A percentile compares a stretch with the other conserved stretches of the same genome.
Evolutionary conservation across 2,329 filamentous ascomycete species (phyloP).

Genomic region (Huntiella savannae): DNA sequence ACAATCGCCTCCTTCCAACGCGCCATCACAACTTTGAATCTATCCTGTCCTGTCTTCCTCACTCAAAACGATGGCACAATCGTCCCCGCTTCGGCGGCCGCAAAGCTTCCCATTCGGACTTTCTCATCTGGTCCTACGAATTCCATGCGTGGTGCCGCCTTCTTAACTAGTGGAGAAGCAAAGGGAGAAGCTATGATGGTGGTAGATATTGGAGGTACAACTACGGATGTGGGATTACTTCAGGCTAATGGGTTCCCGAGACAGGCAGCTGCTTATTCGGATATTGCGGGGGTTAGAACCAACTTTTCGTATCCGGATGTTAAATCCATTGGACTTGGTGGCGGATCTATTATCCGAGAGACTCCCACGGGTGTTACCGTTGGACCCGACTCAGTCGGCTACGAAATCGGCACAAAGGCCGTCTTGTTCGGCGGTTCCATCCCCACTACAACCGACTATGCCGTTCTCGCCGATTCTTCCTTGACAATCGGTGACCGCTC

Average conservation of each 20-base stretch:
- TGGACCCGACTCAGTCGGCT: constrained; percentile 43
- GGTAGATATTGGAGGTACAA: constrained; percentile 48
- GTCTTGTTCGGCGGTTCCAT: constrained; percentile 36
- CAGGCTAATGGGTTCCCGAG: constrained; percentile 43
- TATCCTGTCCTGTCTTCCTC: constrained; percentile 37
- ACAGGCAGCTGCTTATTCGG: constrained; percentile 41
- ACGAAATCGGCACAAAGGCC: constrained; percentile 33
- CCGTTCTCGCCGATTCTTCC: constrained; percentile 16
- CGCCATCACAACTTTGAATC: constrained; percentile 28
- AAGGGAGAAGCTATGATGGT: constrained; percentile 31
- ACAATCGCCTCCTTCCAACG: constrained; percentile 37
- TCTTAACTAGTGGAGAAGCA: constrained; percentile 26
- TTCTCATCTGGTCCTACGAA: constrained; percentile 47
- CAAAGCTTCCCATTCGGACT: constrained; percentile 37
- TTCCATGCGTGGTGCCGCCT: constrained; percentile 43
- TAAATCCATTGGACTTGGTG: constrained; percentile 39
- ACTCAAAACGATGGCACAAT: constrained; percentile 47
- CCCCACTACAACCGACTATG: constrained; percentile 39
- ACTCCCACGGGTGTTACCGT: constrained; percentile 21
- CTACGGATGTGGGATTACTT: constrained; percentile 42
- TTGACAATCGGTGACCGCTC: constrained; percentile 18
- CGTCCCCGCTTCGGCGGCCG: constrained; percentile 31
- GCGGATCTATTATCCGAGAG: constrained; percentile 32
- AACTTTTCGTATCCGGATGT: constrained; percentile 40
- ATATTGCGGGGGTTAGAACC: constrained; percentile 42